Conservation (phyloP, 2,329 filamentous ascomycete genomes). For the Pestalotiopsis sp. region DNA sequence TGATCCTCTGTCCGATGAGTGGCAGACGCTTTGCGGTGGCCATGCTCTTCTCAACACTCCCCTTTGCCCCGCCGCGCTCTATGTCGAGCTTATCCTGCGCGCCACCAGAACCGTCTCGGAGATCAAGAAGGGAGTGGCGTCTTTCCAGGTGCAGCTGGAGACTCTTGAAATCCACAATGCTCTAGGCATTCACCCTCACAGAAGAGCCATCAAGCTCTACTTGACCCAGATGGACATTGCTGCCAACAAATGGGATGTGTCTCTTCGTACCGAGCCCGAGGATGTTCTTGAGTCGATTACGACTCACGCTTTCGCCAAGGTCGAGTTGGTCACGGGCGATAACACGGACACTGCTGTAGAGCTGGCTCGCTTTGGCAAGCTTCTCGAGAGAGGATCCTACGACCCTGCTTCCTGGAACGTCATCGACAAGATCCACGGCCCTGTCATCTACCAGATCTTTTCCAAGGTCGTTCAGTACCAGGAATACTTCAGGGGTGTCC, state of each 20-base stretch:
- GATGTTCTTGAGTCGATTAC: not conserved
- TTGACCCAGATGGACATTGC: not conserved
- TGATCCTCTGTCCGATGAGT: constrained; percentile 36
- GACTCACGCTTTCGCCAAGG: not conserved
- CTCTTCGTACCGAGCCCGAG: not conserved
- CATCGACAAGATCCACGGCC: constrained; percentile 32
- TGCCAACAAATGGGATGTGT: not conserved
- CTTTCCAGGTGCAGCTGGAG: not conserved
- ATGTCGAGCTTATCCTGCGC: not conserved
- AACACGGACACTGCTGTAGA: constrained; percentile 25
- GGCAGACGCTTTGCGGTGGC: constrained; percentile 32
- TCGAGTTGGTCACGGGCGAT: not conserved
- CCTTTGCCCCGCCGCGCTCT: not conserved
- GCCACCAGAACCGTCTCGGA: not conserved
- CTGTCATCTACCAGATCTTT: constrained; percentile 35
- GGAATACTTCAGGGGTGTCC: constrained; percentile 27
- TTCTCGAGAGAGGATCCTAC: constrained; percentile 29
- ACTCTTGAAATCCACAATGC: not conserved
- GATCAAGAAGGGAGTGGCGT: not conserved
- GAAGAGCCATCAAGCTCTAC: not conserved
- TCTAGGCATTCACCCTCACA: not conserved
- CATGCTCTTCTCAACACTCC: constrained; percentile 34
- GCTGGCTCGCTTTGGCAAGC: constrained; percentile 31
- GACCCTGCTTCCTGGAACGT: constrained; percentile 23
- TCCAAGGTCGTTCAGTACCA: constrained; percentile 30